Evolutionary conservation across 768 basidiomycete species (phyloP), one percentile per base, ranked within the genome.

Genomic region (Tephrocybe sp.): DNA sequence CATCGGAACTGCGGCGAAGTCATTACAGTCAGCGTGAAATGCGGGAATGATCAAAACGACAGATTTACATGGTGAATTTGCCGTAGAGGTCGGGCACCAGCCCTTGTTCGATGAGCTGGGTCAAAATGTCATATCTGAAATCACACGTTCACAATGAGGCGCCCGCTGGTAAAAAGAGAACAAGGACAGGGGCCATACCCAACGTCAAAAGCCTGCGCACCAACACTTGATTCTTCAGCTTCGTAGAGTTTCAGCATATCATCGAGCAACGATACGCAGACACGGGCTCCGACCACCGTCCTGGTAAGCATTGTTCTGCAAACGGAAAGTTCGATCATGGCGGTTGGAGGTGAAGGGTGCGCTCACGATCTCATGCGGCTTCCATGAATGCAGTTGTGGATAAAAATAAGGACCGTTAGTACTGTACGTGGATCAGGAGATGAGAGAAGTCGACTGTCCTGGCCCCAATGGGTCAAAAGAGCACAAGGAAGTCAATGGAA

Each of bases 181-280:
- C 42, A 54, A 50, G n/a, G 25, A 20, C 33, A 53, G 25, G 39
- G 24, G 58, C 8, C 73, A 62, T 60, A 91, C 90, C 86, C 88
- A 39, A 90, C 74, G 54, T 91, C 84, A 62, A 93, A 95, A 17
- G 85, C 80, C 51, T 80, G 79, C 11, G 79, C 84, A 9, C 76
- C 83, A 41, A 86, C 81, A 32, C 73, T 82, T 9, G 77, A 73
- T 44, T 89, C 84, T 45, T 84, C 80, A 3, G 76, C 79, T 33
- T 93, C 88, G 58, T 83, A 84, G 30, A 87, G 73, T 42, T 68
- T 69, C n/a, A 85, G 80, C 77, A 94, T 83, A 46, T 75, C 75
- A 62, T 91, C 88, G 12, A 95, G 69, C 28, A 95, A 68, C 2
- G 73, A 69, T 30, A 90, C 73, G 59, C 85, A 86, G 64, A 93